phyloP scores from a whole-genome alignment of 2,329 filamentous ascomycete genomes.

The Trichoderma semiorbis region DNA sequence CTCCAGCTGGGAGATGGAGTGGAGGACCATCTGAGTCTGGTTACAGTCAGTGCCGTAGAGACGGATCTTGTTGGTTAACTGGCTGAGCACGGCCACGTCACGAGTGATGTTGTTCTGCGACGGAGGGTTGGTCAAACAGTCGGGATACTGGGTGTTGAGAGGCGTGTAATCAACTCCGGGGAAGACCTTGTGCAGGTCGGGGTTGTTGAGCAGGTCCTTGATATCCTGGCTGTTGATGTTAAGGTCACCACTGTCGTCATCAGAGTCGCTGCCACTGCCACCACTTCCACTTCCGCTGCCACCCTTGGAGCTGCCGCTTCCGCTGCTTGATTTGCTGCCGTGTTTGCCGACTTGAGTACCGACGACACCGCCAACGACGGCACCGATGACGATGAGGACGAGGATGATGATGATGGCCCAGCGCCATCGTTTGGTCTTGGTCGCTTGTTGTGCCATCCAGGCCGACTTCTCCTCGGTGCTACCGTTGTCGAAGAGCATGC shows the following conservation, averaged over 20 bases:
- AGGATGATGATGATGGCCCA: slow-evolving; percentile 65
- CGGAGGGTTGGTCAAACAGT: slow-evolving; percentile 71
- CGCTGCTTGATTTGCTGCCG: slow-evolving; percentile 34
- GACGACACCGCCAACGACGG: slow-evolving; percentile 68
- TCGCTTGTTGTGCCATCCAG: slow-evolving; percentile 39
- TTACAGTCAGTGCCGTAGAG: slow-evolving; percentile 97
- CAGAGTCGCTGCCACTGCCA: slow-evolving; percentile 54
- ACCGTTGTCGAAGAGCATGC: slow-evolving; percentile 11
- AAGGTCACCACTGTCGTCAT: slow-evolving; percentile 67
- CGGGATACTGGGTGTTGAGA: slow-evolving; percentile 84
- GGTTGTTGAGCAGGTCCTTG: slow-evolving; percentile 75
- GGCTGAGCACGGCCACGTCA: slow-evolving; percentile 84
- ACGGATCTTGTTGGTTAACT: slow-evolving; percentile 82
- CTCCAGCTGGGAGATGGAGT: slow-evolving; percentile 71
- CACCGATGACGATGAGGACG: slow-evolving; percentile 64
- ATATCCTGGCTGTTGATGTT: slow-evolving; percentile 74
- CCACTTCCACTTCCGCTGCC: slow-evolving; percentile 26
- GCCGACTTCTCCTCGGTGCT: slow-evolving; percentile 21
- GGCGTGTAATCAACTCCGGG: slow-evolving; percentile 95
- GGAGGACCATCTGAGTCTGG: slow-evolving; percentile 89
- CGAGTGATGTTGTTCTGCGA: slow-evolving; percentile 93
- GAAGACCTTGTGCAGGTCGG: slow-evolving; percentile 84
- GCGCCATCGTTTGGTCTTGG: slow-evolving; percentile 62
- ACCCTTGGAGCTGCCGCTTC: slow-evolving; percentile 20
- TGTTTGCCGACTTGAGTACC: slow-evolving; percentile 65